Evolutionary conservation across 73 alveolate genomes (phyloP), one percentile per base, ranked within the genome.

Genomic region (Paramecium primaurelia): DNA sequence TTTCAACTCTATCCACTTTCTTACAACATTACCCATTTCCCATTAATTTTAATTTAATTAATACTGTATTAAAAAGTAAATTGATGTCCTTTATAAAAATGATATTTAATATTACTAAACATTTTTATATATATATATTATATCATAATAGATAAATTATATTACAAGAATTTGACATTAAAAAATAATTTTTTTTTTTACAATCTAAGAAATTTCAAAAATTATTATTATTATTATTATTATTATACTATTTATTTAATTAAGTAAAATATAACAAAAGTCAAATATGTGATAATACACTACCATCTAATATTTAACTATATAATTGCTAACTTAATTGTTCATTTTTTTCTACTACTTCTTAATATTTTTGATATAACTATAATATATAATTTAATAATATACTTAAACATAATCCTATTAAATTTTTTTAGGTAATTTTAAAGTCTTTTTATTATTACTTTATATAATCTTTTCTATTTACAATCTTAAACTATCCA

Each of bases 331-430:
- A 10, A 80, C 77, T 80, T 18, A 49, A 45, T 20, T 80, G 30
- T 80, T 80, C 91, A 80, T 80, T 80, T 36, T 80, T 80, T 8
- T 80, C 91, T 3, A 80, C 91, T 12, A 80, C 58, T 30, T 80
- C 91, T 28, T 80, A 47, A 80, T 80, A 80, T 14, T 80, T 80
- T 49, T 75, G 22, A 37, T 64, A 64, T 12, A 64, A 34, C 84
- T 64, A 64, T 6, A 11, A 0, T 20, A 8, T 64, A 34, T 0
- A 25, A 64, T 32, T 28, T 22, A 22, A 64, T 4, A 6, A 25
- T 64, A 34, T 64, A 64, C 84, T 32, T 28, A 64, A 32, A 64
- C 84, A 32, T 64, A 64, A 64, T 64, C 84, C 3, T 64, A 64
- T 64, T 64, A 26, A 7, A 37, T 8, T 8, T 80, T 80, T 32